phyloP scores from a whole-genome alignment of 2,329 filamentous ascomycete genomes.

The Zymoseptoria ardabiliae region DNA sequence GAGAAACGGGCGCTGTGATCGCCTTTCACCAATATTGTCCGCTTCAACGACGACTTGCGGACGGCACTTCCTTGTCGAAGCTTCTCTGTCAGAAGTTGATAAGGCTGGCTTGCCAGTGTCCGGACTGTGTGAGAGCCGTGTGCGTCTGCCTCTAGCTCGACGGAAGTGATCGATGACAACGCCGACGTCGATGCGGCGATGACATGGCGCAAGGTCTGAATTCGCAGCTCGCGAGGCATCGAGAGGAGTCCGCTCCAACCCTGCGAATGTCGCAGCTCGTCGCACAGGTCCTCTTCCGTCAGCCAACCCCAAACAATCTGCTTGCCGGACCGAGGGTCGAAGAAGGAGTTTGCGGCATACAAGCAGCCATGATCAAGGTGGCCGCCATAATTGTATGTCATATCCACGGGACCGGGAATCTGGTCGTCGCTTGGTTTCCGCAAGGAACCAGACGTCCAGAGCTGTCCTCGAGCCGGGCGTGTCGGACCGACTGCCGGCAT shows the following conservation, averaged over 20 bases:
- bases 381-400: conserved; percentile 37
- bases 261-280: conserved; percentile 37
- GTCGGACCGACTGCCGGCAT: conserved; percentile 20
- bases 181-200: conserved; percentile 31
- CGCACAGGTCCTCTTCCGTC: conserved; percentile 44
- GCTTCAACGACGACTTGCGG: conserved; percentile 3
- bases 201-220: conserved; percentile 35
- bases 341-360: conserved; percentile 46
- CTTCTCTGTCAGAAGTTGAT: conserved; percentile 9
- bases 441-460: conserved; percentile 41
- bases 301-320: conserved; percentile 46
- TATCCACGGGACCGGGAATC: conserved; percentile 10
- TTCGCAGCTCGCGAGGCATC: conserved; percentile 38
- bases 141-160: conserved; percentile 27
- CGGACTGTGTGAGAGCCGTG: conserved; percentile 33
- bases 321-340: conserved; percentile 36
- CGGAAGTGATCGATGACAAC: conserved; percentile 36
- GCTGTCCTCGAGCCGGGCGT: conserved; percentile 26
- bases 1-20: conserved; percentile 5
- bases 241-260: conserved; percentile 46
- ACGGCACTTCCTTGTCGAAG: conserved; percentile 23
- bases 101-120: conserved; percentile 34
- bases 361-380: conserved; percentile 43
- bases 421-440: background rate
- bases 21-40: background rate